Percentiles rank a stretch among this genome's conserved stretches.
Evolutionary conservation across 2,329 filamentous ascomycete species (phyloP).

Genomic region (Colletotrichum limetticola): DNA sequence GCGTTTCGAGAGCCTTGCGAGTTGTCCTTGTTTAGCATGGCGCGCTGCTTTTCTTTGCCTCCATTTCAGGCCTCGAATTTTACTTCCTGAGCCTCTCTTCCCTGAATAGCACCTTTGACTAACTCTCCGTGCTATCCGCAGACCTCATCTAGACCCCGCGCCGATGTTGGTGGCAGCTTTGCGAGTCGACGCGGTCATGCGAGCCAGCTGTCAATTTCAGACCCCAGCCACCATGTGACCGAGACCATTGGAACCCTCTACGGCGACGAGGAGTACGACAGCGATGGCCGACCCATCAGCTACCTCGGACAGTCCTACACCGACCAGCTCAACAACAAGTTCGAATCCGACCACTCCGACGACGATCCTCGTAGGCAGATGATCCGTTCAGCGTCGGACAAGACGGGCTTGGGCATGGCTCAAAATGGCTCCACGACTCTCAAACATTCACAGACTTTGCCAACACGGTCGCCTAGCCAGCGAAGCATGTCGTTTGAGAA

Average conservation of each 20-base stretch:
- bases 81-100: background rate
- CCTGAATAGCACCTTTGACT: constrained; percentile 27
- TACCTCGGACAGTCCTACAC: constrained; percentile 71
- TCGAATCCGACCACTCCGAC: constrained; percentile 40
- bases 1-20: background rate
- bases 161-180: constrained; percentile 67
- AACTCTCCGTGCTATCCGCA: constrained; percentile 43
- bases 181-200: constrained; percentile 68
- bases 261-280: constrained; percentile 77
- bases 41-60: background rate
- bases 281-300: constrained; percentile 74
- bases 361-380: constrained; percentile 53
- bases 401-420: constrained; percentile 43
- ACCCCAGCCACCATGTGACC: constrained; percentile 93
- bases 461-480: constrained; percentile 51
- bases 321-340: constrained; percentile 57
- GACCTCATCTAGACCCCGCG: constrained; percentile 68
- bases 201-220: constrained; percentile 76
- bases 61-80: background rate
- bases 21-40: background rate
- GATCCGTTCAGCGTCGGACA: constrained; percentile 59
- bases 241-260: constrained; percentile 94
- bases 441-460: constrained; percentile 57
- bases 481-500: constrained; percentile 54
- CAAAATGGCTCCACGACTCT: constrained; percentile 44